These are phyloP conservation scores for Solanum hybrid DNA, from an alignment of 305 asterid species.

Conservation along the genomic window DNA sequence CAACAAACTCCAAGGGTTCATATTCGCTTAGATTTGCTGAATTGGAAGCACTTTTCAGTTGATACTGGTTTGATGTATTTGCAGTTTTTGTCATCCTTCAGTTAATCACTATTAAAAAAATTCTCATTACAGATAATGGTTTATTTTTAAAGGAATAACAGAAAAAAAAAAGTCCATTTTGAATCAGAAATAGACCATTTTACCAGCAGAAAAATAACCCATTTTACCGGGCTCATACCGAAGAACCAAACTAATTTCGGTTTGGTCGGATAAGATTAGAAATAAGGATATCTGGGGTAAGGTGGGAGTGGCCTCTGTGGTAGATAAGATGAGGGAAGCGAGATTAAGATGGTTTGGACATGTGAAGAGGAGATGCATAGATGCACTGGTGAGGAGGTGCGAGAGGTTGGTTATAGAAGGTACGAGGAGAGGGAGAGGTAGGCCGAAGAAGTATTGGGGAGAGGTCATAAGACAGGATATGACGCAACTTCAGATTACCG, in stretches of 20 bases:
- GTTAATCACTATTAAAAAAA: constrained; percentile 23
- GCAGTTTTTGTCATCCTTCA: constrained; percentile 75
- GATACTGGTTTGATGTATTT: not conserved
- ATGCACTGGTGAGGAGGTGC: not conserved
- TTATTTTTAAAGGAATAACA: not conserved
- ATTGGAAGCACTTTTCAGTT: not conserved
- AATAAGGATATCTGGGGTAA: not conserved
- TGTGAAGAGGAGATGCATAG: not conserved
- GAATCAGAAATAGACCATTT: not conserved
- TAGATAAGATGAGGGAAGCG: not conserved
- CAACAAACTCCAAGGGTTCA: not conserved
- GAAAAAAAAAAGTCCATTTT: not conserved
- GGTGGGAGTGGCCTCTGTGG: not conserved
- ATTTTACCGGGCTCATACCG: not conserved
- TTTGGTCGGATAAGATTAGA: not conserved
- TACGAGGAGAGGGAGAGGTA: not conserved
- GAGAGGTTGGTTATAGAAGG: not conserved
- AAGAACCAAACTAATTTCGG: not conserved
- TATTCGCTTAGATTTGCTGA: not conserved
- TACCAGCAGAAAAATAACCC: not conserved
- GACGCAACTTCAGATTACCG: not conserved
- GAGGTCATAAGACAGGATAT: not conserved
- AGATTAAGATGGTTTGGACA: not conserved
- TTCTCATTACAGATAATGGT: not conserved
- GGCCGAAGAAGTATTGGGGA: not conserved